Evolutionary conservation across 2,329 filamentous ascomycete species (phyloP), one percentile per base, ranked within the genome.

Genomic region (Penicillium sp.): DNA sequence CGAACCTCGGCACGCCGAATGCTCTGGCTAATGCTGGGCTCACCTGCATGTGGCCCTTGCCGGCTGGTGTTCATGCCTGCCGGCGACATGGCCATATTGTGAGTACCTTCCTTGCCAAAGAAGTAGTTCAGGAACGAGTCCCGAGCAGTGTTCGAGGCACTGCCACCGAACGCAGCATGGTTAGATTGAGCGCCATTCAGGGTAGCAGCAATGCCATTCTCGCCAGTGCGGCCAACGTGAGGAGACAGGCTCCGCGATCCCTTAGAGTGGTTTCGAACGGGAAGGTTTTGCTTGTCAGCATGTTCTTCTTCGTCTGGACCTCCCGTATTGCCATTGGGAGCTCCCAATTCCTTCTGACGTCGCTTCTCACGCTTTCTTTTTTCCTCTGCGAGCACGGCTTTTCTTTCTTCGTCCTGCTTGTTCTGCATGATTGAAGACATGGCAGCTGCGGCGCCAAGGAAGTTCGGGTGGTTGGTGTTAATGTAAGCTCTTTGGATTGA

Each of bases 401-500:
- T 92, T 74, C 91, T 88, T 75, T 99, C 93, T 65, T 92, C 88
- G 64, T 99, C 94, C 72, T 97, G 92, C 77, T 94, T 96, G 71
- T 89, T 93, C 70, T 86, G 90, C 59, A 99, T 95, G 45, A 99
- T 93, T 46, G 94, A 92, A 64, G 91, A 93, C 94, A 99, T 99
- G 60, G 94, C 94, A 35, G 92, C 93, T 22, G 94, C 93, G 16
- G 94, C 94, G 43, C 94, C 94, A 16, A 97, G 85, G 79, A 99
- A 99, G 76, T 99, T 99, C 47, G 94, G 94, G 72, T 99, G 94
- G 70, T 99, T 99, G 40, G 94, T 99, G 79, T 99, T 99, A 78
- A 99, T 97, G 76, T 99, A 99, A 20, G 94, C 94, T 64, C 94
- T 85, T 76, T 99, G 94, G 58, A 99, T 99, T 26, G 94, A 89